Percentiles rank a stretch among this genome's conserved stretches.
These are phyloP conservation scores for Cadophora luteo-olivacea DNA, from an alignment of 2,329 filamentous ascomycete genomes.

Conservation along the genomic window DNA sequence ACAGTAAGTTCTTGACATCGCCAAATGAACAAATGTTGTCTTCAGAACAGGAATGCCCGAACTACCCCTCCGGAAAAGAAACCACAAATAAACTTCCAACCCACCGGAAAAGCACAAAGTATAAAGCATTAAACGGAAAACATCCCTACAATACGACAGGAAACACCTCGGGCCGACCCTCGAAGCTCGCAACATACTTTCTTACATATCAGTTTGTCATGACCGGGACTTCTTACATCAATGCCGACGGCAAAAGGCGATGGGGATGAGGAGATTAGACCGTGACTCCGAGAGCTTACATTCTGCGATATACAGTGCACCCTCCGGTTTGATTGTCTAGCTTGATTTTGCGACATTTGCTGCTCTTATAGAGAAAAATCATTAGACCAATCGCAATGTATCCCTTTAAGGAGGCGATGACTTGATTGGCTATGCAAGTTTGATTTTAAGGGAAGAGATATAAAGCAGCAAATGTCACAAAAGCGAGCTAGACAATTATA, in stretches of 20 bases:
- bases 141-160: not conserved
- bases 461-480: too few species aligned
- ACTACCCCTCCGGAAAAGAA: not conserved
- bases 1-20: too few species aligned
- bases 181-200: not conserved
- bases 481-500: too few species aligned
- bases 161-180: not conserved
- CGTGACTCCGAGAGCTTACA: not conserved
- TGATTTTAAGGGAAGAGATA: too few species aligned
- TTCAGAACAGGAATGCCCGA: not conserved
- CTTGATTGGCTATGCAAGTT: too few species aligned
- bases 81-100: not conserved
- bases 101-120: not conserved
- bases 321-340: too few species aligned
- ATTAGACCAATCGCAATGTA: too few species aligned
- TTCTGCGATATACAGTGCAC: not conserved
- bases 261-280: not conserved
- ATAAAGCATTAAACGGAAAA: not conserved
- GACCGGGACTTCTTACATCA: not conserved
- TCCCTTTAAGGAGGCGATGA: too few species aligned
- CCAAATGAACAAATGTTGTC: too few species aligned
- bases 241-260: constrained; percentile 17
- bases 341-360: too few species aligned
- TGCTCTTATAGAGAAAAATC: too few species aligned
- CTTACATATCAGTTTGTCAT: not conserved